Evolutionary conservation across 495 filamentous ascomycete species (phyloP).

Genomic region (Entonaema liquescens): DNA sequence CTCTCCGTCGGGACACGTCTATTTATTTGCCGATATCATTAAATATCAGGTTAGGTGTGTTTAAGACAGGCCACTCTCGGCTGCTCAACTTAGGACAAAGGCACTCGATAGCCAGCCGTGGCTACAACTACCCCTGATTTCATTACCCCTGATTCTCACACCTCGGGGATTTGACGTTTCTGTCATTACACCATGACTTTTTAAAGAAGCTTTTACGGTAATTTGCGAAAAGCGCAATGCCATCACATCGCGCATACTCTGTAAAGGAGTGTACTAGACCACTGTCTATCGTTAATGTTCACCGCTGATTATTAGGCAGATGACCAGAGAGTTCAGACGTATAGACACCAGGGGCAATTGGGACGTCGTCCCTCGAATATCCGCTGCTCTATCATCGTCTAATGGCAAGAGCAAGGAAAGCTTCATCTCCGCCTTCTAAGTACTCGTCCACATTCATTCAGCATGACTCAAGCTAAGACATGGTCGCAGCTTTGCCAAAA

Average conservation of each 20-base stretch:
- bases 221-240: neutral
- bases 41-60: neutral
- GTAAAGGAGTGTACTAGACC: neutral
- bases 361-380: neutral
- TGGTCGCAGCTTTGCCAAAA: neutral
- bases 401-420: neutral
- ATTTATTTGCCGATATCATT: conserved; percentile 16
- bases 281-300: neutral
- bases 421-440: neutral
- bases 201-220: neutral
- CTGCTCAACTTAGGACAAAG: neutral
- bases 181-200: neutral
- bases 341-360: neutral
- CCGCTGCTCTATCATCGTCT: neutral
- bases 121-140: neutral
- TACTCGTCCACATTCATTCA: neutral
- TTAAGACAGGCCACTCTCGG: conserved; percentile 4
- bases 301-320: neutral
- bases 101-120: neutral
- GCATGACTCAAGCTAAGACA: neutral
- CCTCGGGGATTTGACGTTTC: neutral
- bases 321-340: neutral
- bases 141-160: neutral
- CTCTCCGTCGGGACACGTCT: conserved; percentile 5
- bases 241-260: neutral